Percentiles rank a stretch among this genome's conserved stretches.
These are phyloP conservation scores for Penicillium sp. DNA, from an alignment of 2,329 filamentous ascomycete species.

Conservation along the genomic window DNA sequence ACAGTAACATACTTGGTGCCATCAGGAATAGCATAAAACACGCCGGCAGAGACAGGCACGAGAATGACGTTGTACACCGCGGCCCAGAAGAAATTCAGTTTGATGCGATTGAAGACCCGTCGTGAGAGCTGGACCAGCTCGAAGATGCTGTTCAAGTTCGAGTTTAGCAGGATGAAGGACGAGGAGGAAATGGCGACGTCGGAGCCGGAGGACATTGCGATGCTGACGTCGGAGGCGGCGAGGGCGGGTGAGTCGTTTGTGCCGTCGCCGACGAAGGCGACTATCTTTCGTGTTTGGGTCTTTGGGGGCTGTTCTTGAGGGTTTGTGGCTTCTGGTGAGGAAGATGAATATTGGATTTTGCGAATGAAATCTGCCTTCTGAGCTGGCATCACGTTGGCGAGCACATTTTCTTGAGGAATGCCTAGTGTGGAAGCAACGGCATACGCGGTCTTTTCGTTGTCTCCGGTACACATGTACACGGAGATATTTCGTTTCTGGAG, in stretches of 20 bases:
- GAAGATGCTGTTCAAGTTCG: conserved; percentile 65
- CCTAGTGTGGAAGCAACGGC: conserved; percentile 74
- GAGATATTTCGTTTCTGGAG: conserved; percentile 64
- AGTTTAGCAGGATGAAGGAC: conserved; percentile 74
- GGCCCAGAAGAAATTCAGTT: conserved; percentile 83
- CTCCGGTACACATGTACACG: conserved; percentile 90
- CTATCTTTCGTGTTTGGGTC: conserved; percentile 38
- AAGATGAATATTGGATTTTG: conserved; percentile 28
- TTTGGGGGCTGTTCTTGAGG: too few relatives aligned
- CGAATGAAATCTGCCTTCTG: conserved; percentile 59
- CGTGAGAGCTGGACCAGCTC: conserved; percentile 69
- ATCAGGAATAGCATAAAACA: conserved; percentile 60
- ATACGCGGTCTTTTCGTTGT: conserved; percentile 78
- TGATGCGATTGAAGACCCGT: conserved; percentile 71
- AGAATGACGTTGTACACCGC: conserved; percentile 75
- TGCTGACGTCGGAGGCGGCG: conserved; percentile 74
- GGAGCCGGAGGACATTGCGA: conserved; percentile 74
- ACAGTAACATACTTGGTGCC: conserved; percentile 32
- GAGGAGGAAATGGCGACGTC: conserved; percentile 80
- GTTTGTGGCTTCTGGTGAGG: conserved; percentile 55
- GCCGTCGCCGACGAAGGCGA: conserved; percentile 83
- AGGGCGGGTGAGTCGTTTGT: conserved; percentile 83
- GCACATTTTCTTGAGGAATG: conserved; percentile 69
- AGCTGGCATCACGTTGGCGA: conserved; percentile 80
- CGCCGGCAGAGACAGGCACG: conserved; percentile 76